A percentile compares a stretch with the other conserved stretches of the same genome.
Evolutionary conservation across 208 protist species (phyloP).

Genomic region (Acanthamoeba culbertsoni): DNA sequence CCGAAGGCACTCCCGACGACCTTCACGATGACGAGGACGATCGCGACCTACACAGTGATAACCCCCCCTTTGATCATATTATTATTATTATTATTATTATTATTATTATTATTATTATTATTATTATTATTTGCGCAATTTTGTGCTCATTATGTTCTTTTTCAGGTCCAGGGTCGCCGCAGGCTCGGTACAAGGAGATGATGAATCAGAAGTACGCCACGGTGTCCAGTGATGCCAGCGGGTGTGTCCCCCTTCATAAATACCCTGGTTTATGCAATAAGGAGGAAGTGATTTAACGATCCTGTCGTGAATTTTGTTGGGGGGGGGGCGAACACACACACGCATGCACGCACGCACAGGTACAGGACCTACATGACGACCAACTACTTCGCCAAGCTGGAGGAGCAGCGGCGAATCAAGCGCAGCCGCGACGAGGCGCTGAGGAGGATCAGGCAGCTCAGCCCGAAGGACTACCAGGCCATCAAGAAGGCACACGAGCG

Average conservation of each 20-base stretch:
- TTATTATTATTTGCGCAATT: background rate
- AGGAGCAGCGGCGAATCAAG: background rate
- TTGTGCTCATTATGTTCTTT: background rate
- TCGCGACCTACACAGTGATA: no score
- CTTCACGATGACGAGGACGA: background rate
- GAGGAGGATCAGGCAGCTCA: background rate
- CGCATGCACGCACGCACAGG: background rate
- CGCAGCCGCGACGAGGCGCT: background rate
- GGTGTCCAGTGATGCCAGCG: background rate
- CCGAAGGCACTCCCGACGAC: background rate
- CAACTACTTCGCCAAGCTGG: background rate
- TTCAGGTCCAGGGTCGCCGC: background rate
- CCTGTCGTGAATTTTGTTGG: no score
- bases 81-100: no score
- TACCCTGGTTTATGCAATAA: no score
- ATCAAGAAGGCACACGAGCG: background rate
- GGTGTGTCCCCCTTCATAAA: background rate
- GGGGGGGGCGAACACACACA: background rate
- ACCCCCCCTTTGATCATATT: no score
- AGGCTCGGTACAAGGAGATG: slow-evolving; percentile 13
- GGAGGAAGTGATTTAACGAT: no score
- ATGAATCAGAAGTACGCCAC: background rate
- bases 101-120: no score
- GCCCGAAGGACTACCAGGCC: background rate
- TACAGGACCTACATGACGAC: background rate